These are phyloP conservation scores for Raphanus sativus DNA, from an alignment of 345 rosid genomes.

Conservation along the genomic window DNA sequence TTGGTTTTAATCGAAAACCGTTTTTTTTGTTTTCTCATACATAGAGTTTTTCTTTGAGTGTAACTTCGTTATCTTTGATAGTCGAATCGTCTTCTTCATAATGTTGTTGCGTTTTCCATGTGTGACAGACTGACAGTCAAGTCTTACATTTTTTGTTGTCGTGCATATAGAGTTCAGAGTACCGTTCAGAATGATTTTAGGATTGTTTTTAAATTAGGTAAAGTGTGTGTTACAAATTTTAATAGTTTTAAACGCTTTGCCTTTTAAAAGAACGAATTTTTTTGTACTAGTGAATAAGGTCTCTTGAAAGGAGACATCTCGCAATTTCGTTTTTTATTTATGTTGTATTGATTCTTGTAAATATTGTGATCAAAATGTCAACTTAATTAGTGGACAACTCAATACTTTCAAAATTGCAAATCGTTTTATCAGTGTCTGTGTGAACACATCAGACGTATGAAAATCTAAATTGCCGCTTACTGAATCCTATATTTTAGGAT, in stretches of 20 bases:
- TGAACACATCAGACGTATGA: neutral
- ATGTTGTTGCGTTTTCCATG: neutral
- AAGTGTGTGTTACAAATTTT: neutral
- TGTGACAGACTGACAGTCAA: too few relatives aligned
- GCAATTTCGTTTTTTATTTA: neutral
- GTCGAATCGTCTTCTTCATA: neutral
- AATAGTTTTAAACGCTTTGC: too few relatives aligned
- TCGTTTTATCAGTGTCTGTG: neutral
- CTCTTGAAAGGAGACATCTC: neutral
- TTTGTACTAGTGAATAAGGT: neutral
- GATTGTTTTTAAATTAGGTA: neutral
- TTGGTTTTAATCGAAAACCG: neutral
- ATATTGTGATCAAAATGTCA: neutral
- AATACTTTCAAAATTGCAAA: neutral
- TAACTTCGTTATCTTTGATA: neutral
- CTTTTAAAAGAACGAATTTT: neutral
- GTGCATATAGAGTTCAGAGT: too few relatives aligned
- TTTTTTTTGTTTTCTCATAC: neutral
- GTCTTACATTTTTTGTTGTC: neutral
- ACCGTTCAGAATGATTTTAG: too few relatives aligned
- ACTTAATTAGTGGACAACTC: neutral
- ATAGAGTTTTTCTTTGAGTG: neutral
- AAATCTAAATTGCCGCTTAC: neutral
- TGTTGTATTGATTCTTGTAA: neutral
- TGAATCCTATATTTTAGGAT: slow-evolving; percentile 39